Evolutionary conservation across 2,329 filamentous ascomycete species (phyloP), one percentile per base, ranked within the genome.

Genomic region (Biscogniauxia marginata): DNA sequence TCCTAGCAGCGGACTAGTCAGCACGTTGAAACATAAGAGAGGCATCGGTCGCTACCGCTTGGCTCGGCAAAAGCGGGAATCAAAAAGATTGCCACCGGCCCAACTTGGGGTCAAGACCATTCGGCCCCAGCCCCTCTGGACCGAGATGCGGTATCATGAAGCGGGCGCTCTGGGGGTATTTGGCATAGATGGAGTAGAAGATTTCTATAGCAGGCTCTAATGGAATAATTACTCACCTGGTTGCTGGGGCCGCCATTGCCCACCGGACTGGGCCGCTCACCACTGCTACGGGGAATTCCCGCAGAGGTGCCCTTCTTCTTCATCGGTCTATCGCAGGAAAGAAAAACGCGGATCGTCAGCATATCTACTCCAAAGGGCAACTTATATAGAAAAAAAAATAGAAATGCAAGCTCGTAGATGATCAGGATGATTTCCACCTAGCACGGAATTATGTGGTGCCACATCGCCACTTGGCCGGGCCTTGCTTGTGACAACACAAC

Each of bases 301-400:
- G 86, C 87, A 64, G 85, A 83, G 62, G 84, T 84, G 64, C 85
- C 80, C 73, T 87, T 88, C 76, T 89, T 91, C 77, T 93, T 93
- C 73, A 88, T 81, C 46, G 89, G 89, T 63, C 89, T 93, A 70
- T 52, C n/a, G n/a, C n/a, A n/a, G 56, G 53, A 50, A 54, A 52
- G 57, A 24, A 56, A 49, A 22, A 50, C 46, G 53, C 25, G 46
- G 25, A 50, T 45, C 21, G 58, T 69, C 57, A 68, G 61, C 64
- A 50, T 65, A 52, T 53, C n/a, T n/a, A n/a, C n/a, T n/a, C n/a
- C n/a, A n/a, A n/a, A 49, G 21, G 22, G 51, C 9, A 9, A 16
- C 13, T 11, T 58, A 46, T 54, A 46, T 54, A 47, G 53, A 48
- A 49, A 50, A 62, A 19, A 47, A 47, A 48, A 47, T 24, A 51